A percentile compares a stretch with the other conserved stretches of the same genome.
Conservation (phyloP, 805 yeast genomes). For the Zygotorulaspora chibaensis region DNA sequence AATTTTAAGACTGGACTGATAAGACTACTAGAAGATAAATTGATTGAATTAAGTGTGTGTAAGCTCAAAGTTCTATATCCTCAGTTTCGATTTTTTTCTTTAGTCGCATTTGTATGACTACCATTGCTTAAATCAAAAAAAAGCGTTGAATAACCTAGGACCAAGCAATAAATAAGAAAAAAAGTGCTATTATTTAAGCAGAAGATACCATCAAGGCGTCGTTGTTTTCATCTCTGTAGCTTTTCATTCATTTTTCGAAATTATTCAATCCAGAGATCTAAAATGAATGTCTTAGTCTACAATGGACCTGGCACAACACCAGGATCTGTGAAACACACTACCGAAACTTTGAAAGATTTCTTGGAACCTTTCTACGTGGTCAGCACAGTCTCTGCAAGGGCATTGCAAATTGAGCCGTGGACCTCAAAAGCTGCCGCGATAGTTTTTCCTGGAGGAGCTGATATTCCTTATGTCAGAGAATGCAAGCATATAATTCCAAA, state of each 20-base stretch:
- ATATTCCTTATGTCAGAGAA: constrained; percentile 72
- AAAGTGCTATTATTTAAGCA: constrained; percentile 1
- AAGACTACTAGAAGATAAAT: too few species aligned
- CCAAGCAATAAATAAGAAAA: too few species aligned
- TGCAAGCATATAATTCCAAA: constrained; percentile 68
- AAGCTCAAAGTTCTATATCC: neutral
- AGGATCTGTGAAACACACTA: constrained; percentile 78
- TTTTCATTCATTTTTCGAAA: neutral
- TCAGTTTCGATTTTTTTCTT: neutral
- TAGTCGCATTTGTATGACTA: constrained; percentile 1
- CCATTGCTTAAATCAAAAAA: neutral
- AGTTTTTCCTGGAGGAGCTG: constrained; percentile 97
- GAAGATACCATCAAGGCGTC: neutral
- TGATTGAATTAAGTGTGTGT: too few species aligned
- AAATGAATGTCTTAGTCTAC: constrained; percentile 73
- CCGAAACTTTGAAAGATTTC: constrained; percentile 67
- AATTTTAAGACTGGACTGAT: too few species aligned
- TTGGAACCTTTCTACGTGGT: constrained; percentile 90
- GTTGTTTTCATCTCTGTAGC: neutral
- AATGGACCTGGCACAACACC: constrained; percentile 78
- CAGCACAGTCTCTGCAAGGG: constrained; percentile 56
- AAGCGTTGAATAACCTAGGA: too few species aligned
- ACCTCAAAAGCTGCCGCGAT: constrained; percentile 66
- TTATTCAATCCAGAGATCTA: neutral
- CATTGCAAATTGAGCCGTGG: constrained; percentile 85